Evolutionary conservation across 345 rosid genomes (phyloP).

Genomic region (Hirschfeldia incana): DNA sequence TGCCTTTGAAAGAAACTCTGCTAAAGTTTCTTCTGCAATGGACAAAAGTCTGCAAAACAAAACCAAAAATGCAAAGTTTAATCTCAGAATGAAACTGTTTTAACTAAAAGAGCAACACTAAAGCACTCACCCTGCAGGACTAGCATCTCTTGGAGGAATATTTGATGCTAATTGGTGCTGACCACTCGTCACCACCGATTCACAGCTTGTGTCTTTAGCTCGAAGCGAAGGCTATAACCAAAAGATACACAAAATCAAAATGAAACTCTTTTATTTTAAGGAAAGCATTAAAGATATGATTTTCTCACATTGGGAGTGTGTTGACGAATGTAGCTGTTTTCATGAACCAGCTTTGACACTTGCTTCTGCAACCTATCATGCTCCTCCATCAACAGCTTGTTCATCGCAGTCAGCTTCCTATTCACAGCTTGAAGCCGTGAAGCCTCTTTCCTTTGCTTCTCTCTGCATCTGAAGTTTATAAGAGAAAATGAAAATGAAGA

Average conservation of each 20-base stretch:
- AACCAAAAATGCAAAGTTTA: background rate
- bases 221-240: slow-evolving; percentile 75
- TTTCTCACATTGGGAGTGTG: slow-evolving; percentile 78
- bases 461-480: slow-evolving; percentile 74
- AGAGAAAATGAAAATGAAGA: too few relatives aligned
- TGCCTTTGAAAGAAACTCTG: slow-evolving; percentile 99
- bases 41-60: slow-evolving; percentile 81
- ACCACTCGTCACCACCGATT: slow-evolving; percentile 96
- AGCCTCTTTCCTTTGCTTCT: slow-evolving; percentile 99
- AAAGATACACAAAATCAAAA: slow-evolving; percentile 3
- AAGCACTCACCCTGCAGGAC: slow-evolving; percentile 96
- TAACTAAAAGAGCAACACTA: slow-evolving; percentile 47
- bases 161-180: slow-evolving; percentile 95
- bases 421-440: slow-evolving; percentile 98
- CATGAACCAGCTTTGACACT: slow-evolving; percentile 94
- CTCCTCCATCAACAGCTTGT: slow-evolving; percentile 99
- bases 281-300: too few relatives aligned
- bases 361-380: slow-evolving; percentile 99
- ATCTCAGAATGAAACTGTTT: slow-evolving; percentile 18
- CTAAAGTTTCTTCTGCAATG: slow-evolving; percentile 99
- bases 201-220: slow-evolving; percentile 98
- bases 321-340: slow-evolving; percentile 95
- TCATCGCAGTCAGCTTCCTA: slow-evolving; percentile 93
- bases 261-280: background rate
- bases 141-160: slow-evolving; percentile 98